A percentile compares a stretch with the other conserved stretches of the same genome.
Evolutionary conservation across 179 eudicot genomes (phyloP).

Genomic region (Actinidia arguta): DNA sequence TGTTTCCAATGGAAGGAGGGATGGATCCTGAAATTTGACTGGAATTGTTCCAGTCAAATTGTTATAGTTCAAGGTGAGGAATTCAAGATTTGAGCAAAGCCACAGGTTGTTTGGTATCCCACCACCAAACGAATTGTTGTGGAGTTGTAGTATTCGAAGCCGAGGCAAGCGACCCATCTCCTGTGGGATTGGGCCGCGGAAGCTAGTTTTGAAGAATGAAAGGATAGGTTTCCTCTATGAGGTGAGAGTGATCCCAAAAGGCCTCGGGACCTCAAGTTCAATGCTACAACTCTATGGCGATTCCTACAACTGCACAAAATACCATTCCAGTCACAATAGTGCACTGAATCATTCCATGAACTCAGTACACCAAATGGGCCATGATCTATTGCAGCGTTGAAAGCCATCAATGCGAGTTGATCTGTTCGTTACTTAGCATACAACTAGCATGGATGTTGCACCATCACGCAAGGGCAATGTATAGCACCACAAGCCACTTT

Average conservation of each 20-base stretch:
- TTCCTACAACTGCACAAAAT: neutral
- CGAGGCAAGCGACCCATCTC: neutral
- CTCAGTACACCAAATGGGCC: neutral
- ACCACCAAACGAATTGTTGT: neutral
- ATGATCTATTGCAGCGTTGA: neutral
- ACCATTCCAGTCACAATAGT: neutral
- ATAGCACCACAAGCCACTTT: neutral
- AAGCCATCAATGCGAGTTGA: neutral
- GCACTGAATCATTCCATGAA: neutral
- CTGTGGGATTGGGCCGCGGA: neutral
- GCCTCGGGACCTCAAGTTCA: neutral
- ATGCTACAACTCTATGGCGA: neutral
- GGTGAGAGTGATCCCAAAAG: constrained; percentile 5
- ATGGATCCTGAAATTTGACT: neutral
- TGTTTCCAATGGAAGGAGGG: neutral
- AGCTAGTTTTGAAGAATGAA: neutral
- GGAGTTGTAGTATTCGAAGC: neutral
- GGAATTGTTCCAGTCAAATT: neutral
- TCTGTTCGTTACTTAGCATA: neutral
- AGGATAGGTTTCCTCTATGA: neutral
- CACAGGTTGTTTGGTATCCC: neutral
- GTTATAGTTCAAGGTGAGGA: neutral
- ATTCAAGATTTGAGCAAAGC: neutral
- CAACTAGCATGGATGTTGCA: neutral
- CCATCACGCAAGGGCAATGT: neutral